phyloP scores from a whole-genome alignment of 352 stramenopile genomes.

The Phytophthora tentaculata region DNA sequence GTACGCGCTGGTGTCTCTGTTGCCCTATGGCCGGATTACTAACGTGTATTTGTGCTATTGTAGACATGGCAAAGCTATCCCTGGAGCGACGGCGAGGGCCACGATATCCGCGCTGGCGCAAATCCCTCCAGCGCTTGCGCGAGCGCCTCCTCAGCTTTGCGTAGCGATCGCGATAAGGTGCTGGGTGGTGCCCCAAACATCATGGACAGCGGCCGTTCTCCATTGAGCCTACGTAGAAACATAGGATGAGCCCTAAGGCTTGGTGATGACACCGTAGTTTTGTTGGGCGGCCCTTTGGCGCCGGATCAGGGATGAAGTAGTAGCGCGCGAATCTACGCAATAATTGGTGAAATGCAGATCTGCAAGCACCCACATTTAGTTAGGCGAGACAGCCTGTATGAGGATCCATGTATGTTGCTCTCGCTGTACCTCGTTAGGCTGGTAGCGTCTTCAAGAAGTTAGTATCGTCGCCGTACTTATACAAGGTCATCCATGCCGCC shows the following conservation, averaged over 20 bases:
- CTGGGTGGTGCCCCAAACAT: not conserved
- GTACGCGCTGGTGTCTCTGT: not conserved
- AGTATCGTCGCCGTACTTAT: not conserved
- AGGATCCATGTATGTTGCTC: too few species aligned
- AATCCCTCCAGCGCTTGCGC: too few species aligned
- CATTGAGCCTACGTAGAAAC: not conserved
- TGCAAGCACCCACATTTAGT: too few species aligned
- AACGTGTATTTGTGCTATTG: not conserved
- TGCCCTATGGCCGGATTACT: not conserved
- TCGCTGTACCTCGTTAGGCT: not conserved
- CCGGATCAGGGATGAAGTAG: not conserved
- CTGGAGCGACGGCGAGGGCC: too few species aligned
- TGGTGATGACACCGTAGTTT: not conserved
- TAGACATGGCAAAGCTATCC: slow-evolving; percentile 1
- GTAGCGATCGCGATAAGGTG: too few species aligned
- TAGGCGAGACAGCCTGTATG: not conserved
- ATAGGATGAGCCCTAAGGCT: not conserved
- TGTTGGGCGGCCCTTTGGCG: not conserved
- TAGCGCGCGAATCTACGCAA: not conserved
- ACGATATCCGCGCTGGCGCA: too few species aligned
- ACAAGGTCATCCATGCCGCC: not conserved
- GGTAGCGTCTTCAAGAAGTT: not conserved
- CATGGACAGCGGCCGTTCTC: not conserved
- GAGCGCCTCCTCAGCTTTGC: too few species aligned
- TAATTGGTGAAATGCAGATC: not conserved